phyloP scores from a whole-genome alignment of 495 filamentous ascomycete genomes.

The Penicillium herquei region DNA sequence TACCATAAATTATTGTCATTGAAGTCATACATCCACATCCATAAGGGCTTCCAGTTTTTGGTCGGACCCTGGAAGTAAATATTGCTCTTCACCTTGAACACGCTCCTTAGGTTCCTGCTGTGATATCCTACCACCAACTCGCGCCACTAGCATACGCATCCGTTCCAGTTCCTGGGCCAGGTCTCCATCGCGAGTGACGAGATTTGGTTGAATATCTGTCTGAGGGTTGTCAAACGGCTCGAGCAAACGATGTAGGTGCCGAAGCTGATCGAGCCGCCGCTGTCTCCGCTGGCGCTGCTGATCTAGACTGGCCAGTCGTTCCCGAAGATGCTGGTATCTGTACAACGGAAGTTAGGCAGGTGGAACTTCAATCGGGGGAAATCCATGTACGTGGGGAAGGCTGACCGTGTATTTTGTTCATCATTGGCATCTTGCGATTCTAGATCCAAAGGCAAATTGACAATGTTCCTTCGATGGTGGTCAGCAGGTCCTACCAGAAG shows the following conservation, averaged over 20 bases:
- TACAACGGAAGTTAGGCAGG: conserved; percentile 32
- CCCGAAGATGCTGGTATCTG: conserved; percentile 56
- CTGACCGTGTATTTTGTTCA: conserved; percentile 35
- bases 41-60: conserved; percentile 37
- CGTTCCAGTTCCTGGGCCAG: conserved; percentile 70
- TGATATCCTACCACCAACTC: conserved; percentile 62
- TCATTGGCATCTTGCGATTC: conserved; percentile 32
- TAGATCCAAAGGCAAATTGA: conserved; percentile 32
- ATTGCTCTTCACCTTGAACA: conserved; percentile 13
- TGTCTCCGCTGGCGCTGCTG: conserved; percentile 50
- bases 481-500: not conserved
- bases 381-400: not conserved
- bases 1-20: conserved; percentile 17
- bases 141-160: conserved; percentile 72
- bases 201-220: conserved; percentile 69
- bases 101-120: conserved; percentile 28
- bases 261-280: conserved; percentile 56
- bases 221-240: conserved; percentile 56
- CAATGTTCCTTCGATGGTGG: conserved; percentile 35
- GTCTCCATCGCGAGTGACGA: conserved; percentile 72
- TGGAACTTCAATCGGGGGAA: conserved; percentile 21
- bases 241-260: conserved; percentile 55
- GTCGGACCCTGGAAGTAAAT: conserved; percentile 30
- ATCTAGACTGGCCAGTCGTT: conserved; percentile 50
- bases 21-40: conserved; percentile 29